Conservation (phyloP, 2,329 filamentous ascomycete genomes). For the Metarhizium guizhouense region DNA sequence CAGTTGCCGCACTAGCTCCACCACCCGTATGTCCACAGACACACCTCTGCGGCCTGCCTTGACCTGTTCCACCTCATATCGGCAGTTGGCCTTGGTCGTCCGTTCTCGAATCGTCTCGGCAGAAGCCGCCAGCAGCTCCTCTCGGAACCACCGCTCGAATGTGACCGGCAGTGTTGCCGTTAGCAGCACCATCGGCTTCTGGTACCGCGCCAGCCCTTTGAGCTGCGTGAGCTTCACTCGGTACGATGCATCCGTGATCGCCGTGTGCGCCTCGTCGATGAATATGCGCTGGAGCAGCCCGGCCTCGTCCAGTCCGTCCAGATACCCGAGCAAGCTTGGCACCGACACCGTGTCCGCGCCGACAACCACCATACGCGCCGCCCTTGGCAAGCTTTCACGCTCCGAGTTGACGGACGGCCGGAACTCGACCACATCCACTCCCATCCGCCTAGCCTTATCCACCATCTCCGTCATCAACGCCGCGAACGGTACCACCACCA, state of each 20-base stretch:
- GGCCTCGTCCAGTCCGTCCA: not conserved
- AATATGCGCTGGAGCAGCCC: not conserved
- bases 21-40: not conserved
- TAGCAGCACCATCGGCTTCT: not conserved
- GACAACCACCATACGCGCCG: no score
- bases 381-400: no score
- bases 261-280: not conserved
- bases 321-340: slow-evolving; percentile 1
- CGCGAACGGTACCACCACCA: no score
- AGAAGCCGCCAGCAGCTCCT: not conserved
- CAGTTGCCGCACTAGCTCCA: not conserved
- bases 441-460: no score
- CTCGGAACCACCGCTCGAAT: not conserved
- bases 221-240: not conserved
- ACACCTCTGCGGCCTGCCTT: not conserved
- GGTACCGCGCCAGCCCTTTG: not conserved
- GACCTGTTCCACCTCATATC: not conserved
- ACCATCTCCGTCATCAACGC: no score
- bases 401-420: no score
- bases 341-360: not conserved
- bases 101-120: not conserved
- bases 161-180: not conserved
- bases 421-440: no score
- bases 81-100: slow-evolving; percentile 1
- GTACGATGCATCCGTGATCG: not conserved